Conservation (phyloP, 2,329 filamentous ascomycete species). For the Penicillium expansum region DNA sequence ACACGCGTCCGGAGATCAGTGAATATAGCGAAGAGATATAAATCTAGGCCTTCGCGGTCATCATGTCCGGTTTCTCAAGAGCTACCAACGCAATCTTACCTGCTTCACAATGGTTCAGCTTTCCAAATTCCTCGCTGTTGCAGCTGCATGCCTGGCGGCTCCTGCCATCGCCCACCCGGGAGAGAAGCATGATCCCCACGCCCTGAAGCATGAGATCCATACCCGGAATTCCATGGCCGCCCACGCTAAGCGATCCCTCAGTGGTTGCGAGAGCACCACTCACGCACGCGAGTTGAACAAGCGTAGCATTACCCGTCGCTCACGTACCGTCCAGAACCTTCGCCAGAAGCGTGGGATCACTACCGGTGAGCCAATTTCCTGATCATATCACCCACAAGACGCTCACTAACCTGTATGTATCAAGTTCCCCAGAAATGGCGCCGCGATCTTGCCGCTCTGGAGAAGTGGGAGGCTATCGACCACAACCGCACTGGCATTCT, state of each 20-base stretch:
- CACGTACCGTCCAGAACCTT: conserved; percentile 26
- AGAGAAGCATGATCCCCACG: conserved; percentile 31
- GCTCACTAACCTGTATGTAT: too few species aligned
- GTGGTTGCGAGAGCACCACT: conserved; percentile 23
- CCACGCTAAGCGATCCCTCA: conserved; percentile 20
- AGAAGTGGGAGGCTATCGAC: too few species aligned
- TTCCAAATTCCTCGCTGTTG: conserved; percentile 31
- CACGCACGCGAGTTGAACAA: conserved; percentile 26
- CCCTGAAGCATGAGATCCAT: conserved; percentile 30
- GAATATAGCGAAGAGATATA: background rate
- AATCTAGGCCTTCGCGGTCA: background rate
- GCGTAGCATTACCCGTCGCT: conserved; percentile 30
- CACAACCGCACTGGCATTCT: conserved; percentile 35
- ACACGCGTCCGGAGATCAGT: conserved; percentile 2
- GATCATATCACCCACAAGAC: too few species aligned
- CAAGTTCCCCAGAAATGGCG: too few species aligned
- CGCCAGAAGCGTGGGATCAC: too few species aligned
- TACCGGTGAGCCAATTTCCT: too few species aligned
- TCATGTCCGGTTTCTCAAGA: too few species aligned
- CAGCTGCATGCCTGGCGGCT: conserved; percentile 27
- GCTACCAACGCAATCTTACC: too few species aligned
- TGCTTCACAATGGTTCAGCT: conserved; percentile 20
- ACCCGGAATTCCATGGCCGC: conserved; percentile 28
- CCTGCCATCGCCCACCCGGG: conserved; percentile 32
- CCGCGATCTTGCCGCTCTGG: too few species aligned